phyloP scores from a whole-genome alignment of 2,329 filamentous ascomycete genomes.

The Westerdykella aurantiaca region DNA sequence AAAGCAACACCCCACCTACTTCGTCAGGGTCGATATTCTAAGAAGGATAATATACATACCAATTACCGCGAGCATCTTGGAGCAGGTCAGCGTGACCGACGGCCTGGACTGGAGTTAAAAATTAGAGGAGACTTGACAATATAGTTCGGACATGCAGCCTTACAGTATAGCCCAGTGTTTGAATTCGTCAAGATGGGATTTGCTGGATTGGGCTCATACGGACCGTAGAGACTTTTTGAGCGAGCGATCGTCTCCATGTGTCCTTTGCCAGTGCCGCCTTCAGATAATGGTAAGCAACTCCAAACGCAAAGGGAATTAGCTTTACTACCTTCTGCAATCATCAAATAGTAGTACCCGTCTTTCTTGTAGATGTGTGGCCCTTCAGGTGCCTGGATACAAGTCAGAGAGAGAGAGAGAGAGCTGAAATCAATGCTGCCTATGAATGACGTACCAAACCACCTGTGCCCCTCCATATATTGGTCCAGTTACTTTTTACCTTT shows the following conservation, averaged over 20 bases:
- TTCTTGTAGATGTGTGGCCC: conserved; percentile 36
- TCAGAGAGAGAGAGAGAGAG: too few species aligned
- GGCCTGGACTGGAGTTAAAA: conserved; percentile 14
- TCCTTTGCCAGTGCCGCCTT: conserved; percentile 30
- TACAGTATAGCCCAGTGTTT: conserved; percentile 36
- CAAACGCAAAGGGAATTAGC: neutral
- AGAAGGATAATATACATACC: conserved; percentile 5
- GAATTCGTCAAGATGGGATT: conserved; percentile 39
- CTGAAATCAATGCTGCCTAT: neutral
- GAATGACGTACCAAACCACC: conserved; percentile 17
- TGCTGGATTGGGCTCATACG: conserved; percentile 29
- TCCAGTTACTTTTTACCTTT: conserved; percentile 11
- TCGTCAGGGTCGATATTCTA: neutral
- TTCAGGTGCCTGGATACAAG: conserved; percentile 19
- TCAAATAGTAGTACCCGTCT: conserved; percentile 29
- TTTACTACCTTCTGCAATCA: conserved; percentile 24
- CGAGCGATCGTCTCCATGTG: conserved; percentile 37
- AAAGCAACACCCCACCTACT: conserved; percentile 23
- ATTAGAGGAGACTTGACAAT: conserved; percentile 3
- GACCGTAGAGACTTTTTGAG: conserved; percentile 31
- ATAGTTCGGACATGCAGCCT: conserved; percentile 1
- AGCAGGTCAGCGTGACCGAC: conserved; percentile 26
- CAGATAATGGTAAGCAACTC: neutral
- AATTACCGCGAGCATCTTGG: conserved; percentile 19
- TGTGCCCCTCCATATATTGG: conserved; percentile 35